Base-by-base conservation (phyloP, 306 rosid species). In the Castanea mollissima region DNA sequence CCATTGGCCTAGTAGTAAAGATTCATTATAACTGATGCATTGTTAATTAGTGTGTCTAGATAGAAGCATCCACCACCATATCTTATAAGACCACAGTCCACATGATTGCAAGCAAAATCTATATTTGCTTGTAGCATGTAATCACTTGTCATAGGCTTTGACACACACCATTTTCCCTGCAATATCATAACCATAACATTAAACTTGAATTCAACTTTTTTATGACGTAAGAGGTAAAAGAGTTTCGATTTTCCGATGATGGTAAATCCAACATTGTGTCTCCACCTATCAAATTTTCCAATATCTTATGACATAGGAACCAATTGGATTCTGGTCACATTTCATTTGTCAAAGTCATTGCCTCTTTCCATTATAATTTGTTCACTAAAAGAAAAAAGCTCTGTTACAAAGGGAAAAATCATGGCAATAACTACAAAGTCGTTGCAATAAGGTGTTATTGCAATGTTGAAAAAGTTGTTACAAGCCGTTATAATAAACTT, bases 21-120 rank as follows among this genome's bases (percentile, higher is more conserved):
- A 78, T 85, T 88, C 92, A 88, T 86, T 16, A 71, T 83, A 77
- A 64, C 77, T 23, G 90, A 84, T 74, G 94, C 92, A 73, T 85
- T 84, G 59, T 41, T 84, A 0, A 14, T n/a, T 16, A 70, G 18
- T 18, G 35, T 52, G 16, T 23, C 38, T 46, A 83, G 86, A 3
- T 35, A 49, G 13, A 23, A 74, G 32, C 86, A 83, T 14, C 54
- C 15, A 29, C 83, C 83, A 6, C 76, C 71, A 16, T 3, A 1
- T 12, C 15, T 71, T 69, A 70, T 60, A 16, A 54, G 18, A 80
- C 77, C 70, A 8, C 81, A 81, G 12, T 81, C 77, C 11, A 81
- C 81, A 14, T 60, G 51, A n/a, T 25, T 78, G 57, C 86, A 83
- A 20, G 71, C 77, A 55, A 69, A 74, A 56, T 79, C 64, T 1